These are phyloP conservation scores for Glaciozyma antarctica DNA, from an alignment of 768 basidiomycete genomes.

Conservation along the genomic window DNA sequence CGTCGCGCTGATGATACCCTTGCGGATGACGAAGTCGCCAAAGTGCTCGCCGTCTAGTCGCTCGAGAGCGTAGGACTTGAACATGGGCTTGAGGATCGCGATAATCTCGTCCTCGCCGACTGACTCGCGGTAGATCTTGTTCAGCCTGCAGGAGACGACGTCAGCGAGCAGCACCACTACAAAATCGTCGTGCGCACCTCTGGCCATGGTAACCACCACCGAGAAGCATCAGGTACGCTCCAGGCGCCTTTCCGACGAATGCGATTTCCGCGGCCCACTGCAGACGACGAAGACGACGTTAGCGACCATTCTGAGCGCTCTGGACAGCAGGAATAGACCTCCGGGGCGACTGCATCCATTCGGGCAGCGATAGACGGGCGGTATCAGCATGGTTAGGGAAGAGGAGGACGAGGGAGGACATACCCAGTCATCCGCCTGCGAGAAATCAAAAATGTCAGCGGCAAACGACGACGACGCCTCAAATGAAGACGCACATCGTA, in stretches of 20 bases:
- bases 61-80: constrained; percentile 84
- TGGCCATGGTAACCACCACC: constrained; percentile 93
- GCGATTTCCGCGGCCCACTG: constrained; percentile 88
- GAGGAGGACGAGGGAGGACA: too few species aligned
- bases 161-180: neutral
- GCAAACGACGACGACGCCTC: too few species aligned
- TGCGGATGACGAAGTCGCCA: constrained; percentile 88
- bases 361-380: constrained; percentile 43
- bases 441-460: too few species aligned
- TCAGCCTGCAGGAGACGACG: constrained; percentile 44
- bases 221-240: constrained; percentile 84
- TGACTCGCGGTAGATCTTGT: constrained; percentile 75
- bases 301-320: constrained; percentile 1
- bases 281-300: neutral
- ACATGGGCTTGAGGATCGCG: constrained; percentile 80
- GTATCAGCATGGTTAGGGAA: too few species aligned
- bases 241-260: constrained; percentile 87
- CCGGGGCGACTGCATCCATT: constrained; percentile 38
- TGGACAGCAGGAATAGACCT: neutral
- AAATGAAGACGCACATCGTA: constrained; percentile 52
- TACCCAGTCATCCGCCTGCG: too few species aligned
- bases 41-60: constrained; percentile 79
- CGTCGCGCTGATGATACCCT: constrained; percentile 78
- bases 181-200: constrained; percentile 40
- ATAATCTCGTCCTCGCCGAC: constrained; percentile 42